Conservation (phyloP, 1,139 yeast genomes). For the Suhomyces bribrorum region DNA sequence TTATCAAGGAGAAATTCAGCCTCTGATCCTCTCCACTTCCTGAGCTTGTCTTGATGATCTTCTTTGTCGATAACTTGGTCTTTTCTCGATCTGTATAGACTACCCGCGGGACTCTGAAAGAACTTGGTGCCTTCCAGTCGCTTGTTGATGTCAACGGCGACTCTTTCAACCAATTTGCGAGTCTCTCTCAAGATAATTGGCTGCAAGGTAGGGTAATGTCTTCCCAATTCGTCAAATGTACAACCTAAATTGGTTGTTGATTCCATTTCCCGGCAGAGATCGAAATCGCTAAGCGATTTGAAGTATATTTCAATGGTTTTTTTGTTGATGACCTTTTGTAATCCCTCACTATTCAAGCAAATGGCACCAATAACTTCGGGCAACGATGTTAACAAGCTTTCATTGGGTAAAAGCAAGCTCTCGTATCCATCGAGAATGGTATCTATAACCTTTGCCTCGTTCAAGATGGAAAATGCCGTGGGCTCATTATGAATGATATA, state of each 20-base stretch:
- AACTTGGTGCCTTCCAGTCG: constrained; percentile 43
- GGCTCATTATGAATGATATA: constrained; percentile 88
- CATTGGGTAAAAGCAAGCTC: constrained; percentile 54
- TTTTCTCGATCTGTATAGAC: constrained; percentile 34
- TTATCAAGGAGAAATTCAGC: constrained; percentile 41
- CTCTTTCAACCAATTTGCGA: constrained; percentile 40
- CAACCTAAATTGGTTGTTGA: constrained; percentile 58
- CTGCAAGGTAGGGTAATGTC: constrained; percentile 78
- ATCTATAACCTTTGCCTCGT: constrained; percentile 76
- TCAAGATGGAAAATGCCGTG: constrained; percentile 78
- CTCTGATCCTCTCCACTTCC: constrained; percentile 8
- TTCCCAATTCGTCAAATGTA: constrained; percentile 75
- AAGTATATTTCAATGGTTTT: constrained; percentile 53
- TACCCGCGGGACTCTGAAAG: constrained; percentile 43
- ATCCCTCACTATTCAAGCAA: constrained; percentile 75
- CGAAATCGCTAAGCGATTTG: constrained; percentile 48
- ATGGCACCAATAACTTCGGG: constrained; percentile 85
- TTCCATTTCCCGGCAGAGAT: constrained; percentile 47
- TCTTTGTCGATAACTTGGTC: constrained; percentile 19
- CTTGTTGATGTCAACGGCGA: constrained; percentile 23
- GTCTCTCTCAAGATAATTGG: constrained; percentile 58
- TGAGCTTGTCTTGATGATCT: background rate
- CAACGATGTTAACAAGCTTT: constrained; percentile 59
- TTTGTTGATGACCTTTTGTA: constrained; percentile 52
- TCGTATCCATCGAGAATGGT: constrained; percentile 59